Evolutionary conservation across 2,329 filamentous ascomycete species (phyloP), one percentile per base, ranked within the genome.

Genomic region (Fusarium penzigii): DNA sequence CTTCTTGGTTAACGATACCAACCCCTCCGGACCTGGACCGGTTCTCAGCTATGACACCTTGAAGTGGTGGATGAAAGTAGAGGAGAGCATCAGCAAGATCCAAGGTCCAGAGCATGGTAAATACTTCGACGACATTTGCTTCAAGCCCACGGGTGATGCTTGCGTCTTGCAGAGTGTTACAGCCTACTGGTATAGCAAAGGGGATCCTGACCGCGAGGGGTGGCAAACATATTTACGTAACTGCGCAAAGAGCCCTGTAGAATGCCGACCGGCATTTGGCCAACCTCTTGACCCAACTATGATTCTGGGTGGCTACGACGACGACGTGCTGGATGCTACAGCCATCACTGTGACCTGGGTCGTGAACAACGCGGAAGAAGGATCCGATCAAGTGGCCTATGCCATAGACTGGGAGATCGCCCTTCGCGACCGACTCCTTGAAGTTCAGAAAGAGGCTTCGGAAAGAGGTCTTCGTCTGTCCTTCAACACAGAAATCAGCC

Each of bases 281-380:
- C 92, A 96, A 64, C 94, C 94, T 1, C 80, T 99, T 13, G 88
- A 92, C 41, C 89, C 92, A 0, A 86, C 88, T 56, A 87, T 96
- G 75, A 82, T 99, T 6, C 80, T 99, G 12, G 94, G 94, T 45
- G 92, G 91, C 3, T 93, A 88, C 65, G 80, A 81, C 1, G 80
- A 79, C 1, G 79, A 90, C 59, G 82, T 92, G 25, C 76, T 87
- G 5, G 83, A 94, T 46, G 86, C 93, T 0, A 77, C 85, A 52
- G 92, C 94, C 3, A 82, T 97, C 54, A 88, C 96, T 8, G 86
- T 90, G 6, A 97, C 92, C 0, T 99, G 94, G 94, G 93, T 99
- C 8, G 86, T 99, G 44, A 91, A 88, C 64, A 99, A 97, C 65
- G 82, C 87, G 60, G 79, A 82, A 5, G 90, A 95, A 67, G 90